Conservation (phyloP, 148 eudicot genomes). For the Rhododendron mucronatum region DNA sequence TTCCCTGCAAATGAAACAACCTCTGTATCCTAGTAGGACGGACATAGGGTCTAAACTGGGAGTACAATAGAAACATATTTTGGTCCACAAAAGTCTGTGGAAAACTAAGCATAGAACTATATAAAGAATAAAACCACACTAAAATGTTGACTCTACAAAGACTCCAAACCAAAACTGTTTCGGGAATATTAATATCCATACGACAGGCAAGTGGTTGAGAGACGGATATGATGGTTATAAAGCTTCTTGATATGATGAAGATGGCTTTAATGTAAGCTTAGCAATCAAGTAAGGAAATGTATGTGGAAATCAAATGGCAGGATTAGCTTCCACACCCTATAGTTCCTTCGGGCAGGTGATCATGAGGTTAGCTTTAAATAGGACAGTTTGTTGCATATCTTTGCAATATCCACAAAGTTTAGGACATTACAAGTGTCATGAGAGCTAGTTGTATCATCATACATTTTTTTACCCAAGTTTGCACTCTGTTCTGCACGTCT, state of each 20-base stretch:
- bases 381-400: background rate
- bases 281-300: background rate
- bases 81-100: background rate
- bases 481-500: background rate
- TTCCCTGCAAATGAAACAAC: background rate
- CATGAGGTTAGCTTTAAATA: background rate
- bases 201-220: background rate
- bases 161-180: background rate
- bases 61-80: background rate
- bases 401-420: background rate
- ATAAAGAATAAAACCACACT: background rate
- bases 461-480: background rate
- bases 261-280: background rate
- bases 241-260: background rate
- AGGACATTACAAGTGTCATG: background rate
- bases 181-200: background rate
- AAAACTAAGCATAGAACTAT: background rate
- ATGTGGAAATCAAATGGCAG: background rate
- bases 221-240: background rate
- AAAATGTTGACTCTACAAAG: background rate
- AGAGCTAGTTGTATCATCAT: background rate
- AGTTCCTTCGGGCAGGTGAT: background rate
- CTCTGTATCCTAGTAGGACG: background rate
- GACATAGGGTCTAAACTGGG: background rate
- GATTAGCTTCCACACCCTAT: background rate